A percentile compares a stretch with the other conserved stretches of the same genome.
Evolutionary conservation across 2,329 filamentous ascomycete species (phyloP).

Genomic region (Botrytis fabae): DNA sequence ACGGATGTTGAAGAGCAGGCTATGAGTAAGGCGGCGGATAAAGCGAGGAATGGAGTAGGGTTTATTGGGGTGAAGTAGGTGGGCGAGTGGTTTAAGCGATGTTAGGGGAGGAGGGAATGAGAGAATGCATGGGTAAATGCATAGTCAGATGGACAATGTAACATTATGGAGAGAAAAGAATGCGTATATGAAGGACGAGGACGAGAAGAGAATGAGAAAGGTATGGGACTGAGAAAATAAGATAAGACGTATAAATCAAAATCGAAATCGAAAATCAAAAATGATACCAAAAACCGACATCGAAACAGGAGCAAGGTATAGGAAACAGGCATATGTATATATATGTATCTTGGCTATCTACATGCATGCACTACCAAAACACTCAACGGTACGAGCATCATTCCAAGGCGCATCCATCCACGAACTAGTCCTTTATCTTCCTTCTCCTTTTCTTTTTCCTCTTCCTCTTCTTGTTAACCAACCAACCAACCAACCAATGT

Average conservation of each 20-base stretch:
- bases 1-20: constrained; percentile 66
- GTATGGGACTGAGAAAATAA: neutral
- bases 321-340: neutral
- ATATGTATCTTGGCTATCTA: neutral
- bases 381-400: neutral
- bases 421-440: neutral
- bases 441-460: too few species aligned
- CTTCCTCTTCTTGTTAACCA: too few species aligned
- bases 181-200: neutral
- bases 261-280: too few species aligned
- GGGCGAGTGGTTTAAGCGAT: constrained; percentile 39
- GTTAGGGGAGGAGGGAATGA: neutral
- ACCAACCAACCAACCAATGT: neutral
- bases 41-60: constrained; percentile 61
- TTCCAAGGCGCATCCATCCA: neutral
- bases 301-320: neutral
- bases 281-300: neutral
- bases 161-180: neutral
- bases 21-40: constrained; percentile 55
- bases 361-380: neutral
- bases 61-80: constrained; percentile 63
- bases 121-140: neutral
- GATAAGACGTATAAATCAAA: neutral
- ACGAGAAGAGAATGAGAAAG: neutral
- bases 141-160: neutral